Base-by-base conservation (phyloP, 768 basidiomycete genomes). In the Rossbeevera mucosa region DNA sequence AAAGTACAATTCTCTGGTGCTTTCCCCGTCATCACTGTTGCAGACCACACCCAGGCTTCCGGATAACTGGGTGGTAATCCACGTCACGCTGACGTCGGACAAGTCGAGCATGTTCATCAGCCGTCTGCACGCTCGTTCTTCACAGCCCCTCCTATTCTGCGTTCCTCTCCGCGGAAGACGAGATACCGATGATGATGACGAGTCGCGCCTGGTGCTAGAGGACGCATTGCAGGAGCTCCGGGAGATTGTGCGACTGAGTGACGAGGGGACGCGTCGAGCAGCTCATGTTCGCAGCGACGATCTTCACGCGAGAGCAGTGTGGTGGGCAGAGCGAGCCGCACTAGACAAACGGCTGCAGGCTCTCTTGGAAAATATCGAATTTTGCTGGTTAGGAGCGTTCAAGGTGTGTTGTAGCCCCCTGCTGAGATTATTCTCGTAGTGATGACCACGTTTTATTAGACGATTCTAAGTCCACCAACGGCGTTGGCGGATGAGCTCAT, bases 311-410 rank as follows among this genome's bases (percentile, higher is more conserved):
- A 76, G 85, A 55, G 73, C 77, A 0, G 78, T 74, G 2, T 98
- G 96, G 96, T 99, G 96, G 96, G 83, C 81, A 30, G 79, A 84
- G 48, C 77, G 96, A 3, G 71, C 74, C 21, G 79, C 76, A 20
- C 76, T 98, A n/a, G 94, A 98, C 62, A 74, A 73, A 44, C 79
- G 92, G 21, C 65, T 99, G 62, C 75, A 80, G 51, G 81, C 82
- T 26, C 69, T 99, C 6, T 66, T 96, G 29, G 81, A 82, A 57
- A 91, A 86, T 57, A 85, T 99, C 41, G 96, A 98, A 66, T 94
- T 90, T 60, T 93, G 89, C 63, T 98, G 96, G 96, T 76, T 99
- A 3, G 95, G 96, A 1, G 93, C 88, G 20, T 97, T 96, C 80
- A 98, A 97, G 83, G 94, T 94, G 46, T 29, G 76, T 61, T 3